These are phyloP conservation scores for Aureobasidium sp. DNA, from an alignment of 2,329 filamentous ascomycete species.

Conservation along the genomic window DNA sequence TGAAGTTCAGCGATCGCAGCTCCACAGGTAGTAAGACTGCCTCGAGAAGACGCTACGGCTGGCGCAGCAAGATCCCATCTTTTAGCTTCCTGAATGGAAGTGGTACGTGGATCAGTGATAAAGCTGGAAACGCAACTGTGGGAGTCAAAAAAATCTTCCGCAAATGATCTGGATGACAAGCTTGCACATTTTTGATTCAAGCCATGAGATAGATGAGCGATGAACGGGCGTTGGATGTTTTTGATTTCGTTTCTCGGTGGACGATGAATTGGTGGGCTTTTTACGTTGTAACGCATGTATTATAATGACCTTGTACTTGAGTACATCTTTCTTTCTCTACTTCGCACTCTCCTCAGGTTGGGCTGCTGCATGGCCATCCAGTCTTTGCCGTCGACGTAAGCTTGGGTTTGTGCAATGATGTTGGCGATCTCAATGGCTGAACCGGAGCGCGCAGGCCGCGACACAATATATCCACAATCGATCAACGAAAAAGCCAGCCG, in stretches of 20 bases:
- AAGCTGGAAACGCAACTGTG: constrained; percentile 27
- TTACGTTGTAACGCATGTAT: constrained; percentile 11
- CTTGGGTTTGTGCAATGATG: background rate
- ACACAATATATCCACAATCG: background rate
- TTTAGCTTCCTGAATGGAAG: background rate
- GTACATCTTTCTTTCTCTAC: background rate
- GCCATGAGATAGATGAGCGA: background rate
- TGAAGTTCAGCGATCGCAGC: constrained; percentile 46
- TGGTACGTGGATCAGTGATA: constrained; percentile 10
- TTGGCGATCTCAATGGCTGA: background rate
- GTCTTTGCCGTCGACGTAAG: background rate
- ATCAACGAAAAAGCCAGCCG: background rate
- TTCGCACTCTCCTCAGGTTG: background rate
- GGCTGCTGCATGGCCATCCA: background rate
- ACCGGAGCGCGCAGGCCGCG: background rate
- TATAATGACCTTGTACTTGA: constrained; percentile 5
- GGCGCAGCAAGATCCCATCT: constrained; percentile 8
- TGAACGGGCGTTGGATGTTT: background rate
- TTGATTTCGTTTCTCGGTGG: background rate
- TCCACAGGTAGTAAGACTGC: constrained; percentile 8
- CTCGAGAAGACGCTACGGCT: constrained; percentile 13
- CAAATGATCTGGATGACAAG: constrained; percentile 8
- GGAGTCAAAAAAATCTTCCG: constrained; percentile 24
- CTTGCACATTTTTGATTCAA: background rate
- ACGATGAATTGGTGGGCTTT: background rate